A percentile compares a stretch with the other conserved stretches of the same genome.
Evolutionary conservation across 164 flowering plant species (phyloP).

Genomic region (Vitis amurensis): DNA sequence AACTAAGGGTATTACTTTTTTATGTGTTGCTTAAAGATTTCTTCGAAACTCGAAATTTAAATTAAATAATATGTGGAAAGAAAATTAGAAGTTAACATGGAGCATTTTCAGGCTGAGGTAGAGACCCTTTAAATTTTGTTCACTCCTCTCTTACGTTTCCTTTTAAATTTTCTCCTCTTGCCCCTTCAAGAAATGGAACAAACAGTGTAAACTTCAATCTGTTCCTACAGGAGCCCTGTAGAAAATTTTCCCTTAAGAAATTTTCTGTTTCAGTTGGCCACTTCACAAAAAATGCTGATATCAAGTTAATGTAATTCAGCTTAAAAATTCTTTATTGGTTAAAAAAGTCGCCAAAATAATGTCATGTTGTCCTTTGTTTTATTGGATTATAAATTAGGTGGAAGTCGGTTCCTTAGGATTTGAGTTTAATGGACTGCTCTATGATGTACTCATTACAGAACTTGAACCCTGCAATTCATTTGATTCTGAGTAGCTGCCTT

Average conservation of each 20-base stretch:
- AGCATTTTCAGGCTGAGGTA: too few relatives aligned
- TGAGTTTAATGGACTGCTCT: neutral
- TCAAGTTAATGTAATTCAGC: too few relatives aligned
- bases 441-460: neutral
- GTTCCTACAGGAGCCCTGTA: neutral
- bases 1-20: too few relatives aligned
- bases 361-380: neutral
- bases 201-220: neutral
- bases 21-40: too few relatives aligned
- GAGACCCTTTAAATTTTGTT: too few relatives aligned
- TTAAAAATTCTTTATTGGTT: neutral
- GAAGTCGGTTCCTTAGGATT: neutral
- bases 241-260: neutral
- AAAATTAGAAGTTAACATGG: too few relatives aligned
- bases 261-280: neutral
- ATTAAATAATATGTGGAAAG: too few relatives aligned
- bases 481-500: neutral
- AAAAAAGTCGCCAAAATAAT: neutral
- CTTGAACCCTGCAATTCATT: neutral
- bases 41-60: too few relatives aligned
- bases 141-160: too few relatives aligned
- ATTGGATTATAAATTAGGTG: neutral
- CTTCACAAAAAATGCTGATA: neutral
- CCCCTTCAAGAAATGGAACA: too few relatives aligned
- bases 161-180: too few relatives aligned